phyloP scores from a whole-genome alignment of 2,329 filamentous ascomycete species.

The Colletotrichum horii region DNA sequence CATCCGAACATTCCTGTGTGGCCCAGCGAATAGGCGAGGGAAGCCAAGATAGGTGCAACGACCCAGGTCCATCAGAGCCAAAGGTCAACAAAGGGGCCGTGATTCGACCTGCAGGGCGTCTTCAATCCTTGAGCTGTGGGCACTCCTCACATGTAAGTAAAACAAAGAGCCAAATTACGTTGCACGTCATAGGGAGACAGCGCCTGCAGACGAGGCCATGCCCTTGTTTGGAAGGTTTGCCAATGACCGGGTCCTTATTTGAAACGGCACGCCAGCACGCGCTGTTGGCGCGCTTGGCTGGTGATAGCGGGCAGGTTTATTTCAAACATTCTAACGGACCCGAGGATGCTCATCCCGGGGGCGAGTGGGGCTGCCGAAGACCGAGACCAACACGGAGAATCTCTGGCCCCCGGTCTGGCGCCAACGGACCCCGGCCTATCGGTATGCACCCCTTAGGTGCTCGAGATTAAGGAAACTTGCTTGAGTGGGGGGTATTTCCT shows the following conservation, averaged over 20 bases:
- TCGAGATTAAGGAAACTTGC: constrained; percentile 12
- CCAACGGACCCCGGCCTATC: neutral
- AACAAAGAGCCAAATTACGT: neutral
- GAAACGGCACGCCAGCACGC: neutral
- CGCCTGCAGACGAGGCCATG: neutral
- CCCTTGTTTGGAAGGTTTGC: neutral
- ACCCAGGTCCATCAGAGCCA: neutral
- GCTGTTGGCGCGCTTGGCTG: constrained; percentile 4
- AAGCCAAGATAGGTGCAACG: neutral
- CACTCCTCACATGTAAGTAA: neutral
- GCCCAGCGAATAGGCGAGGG: neutral
- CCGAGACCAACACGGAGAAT: constrained; percentile 8
- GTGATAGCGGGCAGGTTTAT: neutral
- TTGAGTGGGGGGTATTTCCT: neutral
- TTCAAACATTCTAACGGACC: constrained; percentile 10
- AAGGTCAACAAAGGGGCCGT: neutral
- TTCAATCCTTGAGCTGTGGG: neutral
- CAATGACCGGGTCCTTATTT: constrained; percentile 5
- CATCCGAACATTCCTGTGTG: neutral
- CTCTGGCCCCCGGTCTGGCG: neutral
- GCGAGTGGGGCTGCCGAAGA: constrained; percentile 4
- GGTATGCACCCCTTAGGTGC: neutral
- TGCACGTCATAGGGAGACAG: constrained; percentile 11
- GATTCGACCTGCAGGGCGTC: neutral
- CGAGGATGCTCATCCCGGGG: constrained; percentile 9